A percentile compares a stretch with the other conserved stretches of the same genome.
Evolutionary conservation across 495 filamentous ascomycete species (phyloP).

Genomic region (Aspergillus ostianus): DNA sequence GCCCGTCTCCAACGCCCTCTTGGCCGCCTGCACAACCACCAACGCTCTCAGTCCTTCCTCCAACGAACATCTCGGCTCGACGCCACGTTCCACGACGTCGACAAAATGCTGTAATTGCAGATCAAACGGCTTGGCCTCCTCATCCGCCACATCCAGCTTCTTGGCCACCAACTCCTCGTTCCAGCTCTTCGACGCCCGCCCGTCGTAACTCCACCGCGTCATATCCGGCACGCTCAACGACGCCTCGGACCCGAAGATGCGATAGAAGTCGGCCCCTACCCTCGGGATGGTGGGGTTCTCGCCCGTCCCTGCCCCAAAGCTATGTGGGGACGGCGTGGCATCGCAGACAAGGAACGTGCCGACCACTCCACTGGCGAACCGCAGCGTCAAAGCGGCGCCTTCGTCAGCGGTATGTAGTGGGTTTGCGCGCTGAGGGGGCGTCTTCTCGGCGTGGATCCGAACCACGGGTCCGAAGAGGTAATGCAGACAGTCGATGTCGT

Average conservation of each 20-base stretch:
- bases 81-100: constrained; percentile 44
- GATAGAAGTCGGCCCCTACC: constrained; percentile 48
- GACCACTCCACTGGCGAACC: constrained; percentile 56
- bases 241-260: constrained; percentile 54
- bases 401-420: constrained; percentile 51
- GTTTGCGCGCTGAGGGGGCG: constrained; percentile 34
- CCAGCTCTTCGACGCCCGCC: constrained; percentile 33
- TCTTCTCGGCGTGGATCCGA: constrained; percentile 50
- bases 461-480: constrained; percentile 55
- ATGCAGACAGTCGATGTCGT: constrained; percentile 60
- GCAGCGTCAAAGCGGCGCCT: constrained; percentile 53
- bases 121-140: constrained; percentile 49
- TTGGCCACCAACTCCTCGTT: constrained; percentile 28
- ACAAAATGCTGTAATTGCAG: constrained; percentile 57
- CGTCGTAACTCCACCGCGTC: constrained; percentile 52
- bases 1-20: constrained; percentile 38
- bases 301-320: constrained; percentile 56
- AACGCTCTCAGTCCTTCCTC: constrained; percentile 46
- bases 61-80: constrained; percentile 43
- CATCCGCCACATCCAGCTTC: constrained; percentile 33
- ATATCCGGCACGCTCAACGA: constrained; percentile 57
- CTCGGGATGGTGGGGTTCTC: constrained; percentile 56
- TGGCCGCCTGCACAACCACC: constrained; percentile 43
- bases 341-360: constrained; percentile 58
- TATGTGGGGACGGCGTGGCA: constrained; percentile 49